Base-by-base conservation (phyloP, 169 alveolate species). In the Plasmodium ovale region DNA sequence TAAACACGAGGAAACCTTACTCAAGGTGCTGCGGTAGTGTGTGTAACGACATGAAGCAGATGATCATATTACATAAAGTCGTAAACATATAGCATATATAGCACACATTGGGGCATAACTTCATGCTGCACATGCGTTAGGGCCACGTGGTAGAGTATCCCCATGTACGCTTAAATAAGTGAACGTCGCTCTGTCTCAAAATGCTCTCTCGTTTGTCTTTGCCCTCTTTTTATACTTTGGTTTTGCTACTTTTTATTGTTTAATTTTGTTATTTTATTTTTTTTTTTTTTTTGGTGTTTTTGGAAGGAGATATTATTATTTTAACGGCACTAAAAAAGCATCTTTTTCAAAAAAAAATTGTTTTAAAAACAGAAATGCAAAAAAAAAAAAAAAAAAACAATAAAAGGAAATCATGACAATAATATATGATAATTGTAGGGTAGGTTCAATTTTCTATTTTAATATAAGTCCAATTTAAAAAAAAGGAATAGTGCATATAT, bases 291-390 rank as follows among this genome's bases (percentile, higher is more conserved):
- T n/a, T 23, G 72, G 5, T n/a, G 59, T n/a, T n/a, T n/a, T n/a
- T n/a, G n/a, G 51, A 47, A 65, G 42, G 33, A 35, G 16, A 16
- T 39, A 9, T 39, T 60, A 7, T 60, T 60, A 51, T 74, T 65
- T 74, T 39, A 53, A 59, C 88, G 74, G 88, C 65, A 74, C 88
- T 74, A 74, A 74, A 74, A 74, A 74, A 74, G 88, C 88, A 74
- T 37, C 37, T 53, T 47, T 70, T 60, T 39, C 39, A 74, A 59
- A 72, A 74, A 62, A 74, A 74, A 72, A 25, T 25, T 2, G 56
- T 59, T 74, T 74, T 53, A 74, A 74, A 51, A 59, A 73, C 33
- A 65, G 62, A 42, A 37, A 72, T 33, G 60, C 44, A 33, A 54
- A 72, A 72, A 27, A 54, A 53, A 72, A 72, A 72, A 23, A 27